Conservation (phyloP, 345 rosid species). For the Gossypium thurberi region DNA sequence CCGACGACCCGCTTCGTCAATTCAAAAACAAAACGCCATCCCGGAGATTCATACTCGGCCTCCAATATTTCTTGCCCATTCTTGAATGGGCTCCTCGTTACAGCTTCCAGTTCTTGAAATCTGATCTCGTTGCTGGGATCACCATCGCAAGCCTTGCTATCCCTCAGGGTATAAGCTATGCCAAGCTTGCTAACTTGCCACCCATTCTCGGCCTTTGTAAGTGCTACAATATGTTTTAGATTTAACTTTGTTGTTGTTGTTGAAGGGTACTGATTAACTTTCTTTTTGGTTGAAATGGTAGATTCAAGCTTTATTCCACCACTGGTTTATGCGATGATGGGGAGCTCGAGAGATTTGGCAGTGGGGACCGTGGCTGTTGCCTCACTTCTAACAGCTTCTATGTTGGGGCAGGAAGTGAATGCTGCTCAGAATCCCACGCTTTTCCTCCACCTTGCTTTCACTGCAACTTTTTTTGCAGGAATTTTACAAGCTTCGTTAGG, state of each 20-base stretch:
- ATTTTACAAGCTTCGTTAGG: constrained; percentile 73
- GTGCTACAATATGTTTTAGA: constrained; percentile 9
- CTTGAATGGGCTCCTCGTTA: constrained; percentile 85
- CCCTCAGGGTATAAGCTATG: constrained; percentile 97
- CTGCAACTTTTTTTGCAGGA: constrained; percentile 87
- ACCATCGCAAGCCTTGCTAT: constrained; percentile 96
- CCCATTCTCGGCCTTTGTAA: constrained; percentile 90
- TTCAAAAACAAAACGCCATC: constrained; percentile 59
- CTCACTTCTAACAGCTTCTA: constrained; percentile 65
- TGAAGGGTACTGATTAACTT: not conserved
- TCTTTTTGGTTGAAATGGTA: constrained; percentile 14
- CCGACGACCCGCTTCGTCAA: constrained; percentile 75
- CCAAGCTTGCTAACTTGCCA: constrained; percentile 87
- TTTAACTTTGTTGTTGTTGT: not conserved
- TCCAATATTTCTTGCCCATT: constrained; percentile 65
- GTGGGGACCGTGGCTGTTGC: constrained; percentile 94
- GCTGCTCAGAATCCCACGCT: constrained; percentile 55
- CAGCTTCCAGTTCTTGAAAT: constrained; percentile 52
- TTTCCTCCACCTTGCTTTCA: constrained; percentile 83
- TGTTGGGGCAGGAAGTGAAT: constrained; percentile 69
- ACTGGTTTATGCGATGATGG: constrained; percentile 82
- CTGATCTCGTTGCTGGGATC: constrained; percentile 71
- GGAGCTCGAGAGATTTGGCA: constrained; percentile 90
- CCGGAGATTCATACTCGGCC: constrained; percentile 35
- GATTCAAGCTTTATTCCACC: constrained; percentile 95